Percentiles rank a stretch among this genome's conserved stretches.
Evolutionary conservation across 192 early-diverging fungal species (phyloP).

Genomic region (Paraglomus brasilianum): DNA sequence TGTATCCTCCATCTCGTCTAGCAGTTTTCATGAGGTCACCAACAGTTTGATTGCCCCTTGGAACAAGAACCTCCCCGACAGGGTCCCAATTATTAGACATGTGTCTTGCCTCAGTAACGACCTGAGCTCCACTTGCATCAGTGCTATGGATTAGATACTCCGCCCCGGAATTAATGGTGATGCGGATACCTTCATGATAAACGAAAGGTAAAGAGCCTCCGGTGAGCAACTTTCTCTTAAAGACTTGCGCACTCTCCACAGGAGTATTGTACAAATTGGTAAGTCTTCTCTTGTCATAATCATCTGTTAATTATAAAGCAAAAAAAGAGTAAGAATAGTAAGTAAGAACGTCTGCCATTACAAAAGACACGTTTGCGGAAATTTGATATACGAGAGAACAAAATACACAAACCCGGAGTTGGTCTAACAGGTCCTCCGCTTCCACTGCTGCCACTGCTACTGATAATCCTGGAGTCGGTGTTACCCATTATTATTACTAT

Average conservation of each 20-base stretch:
- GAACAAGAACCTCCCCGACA: not conserved
- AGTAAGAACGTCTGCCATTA: not conserved
- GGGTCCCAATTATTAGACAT: slow-evolving; percentile 3
- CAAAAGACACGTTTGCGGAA: not conserved
- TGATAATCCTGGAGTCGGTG: not conserved
- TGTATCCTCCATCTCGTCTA: slow-evolving; percentile 12
- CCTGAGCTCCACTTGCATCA: slow-evolving; percentile 2
- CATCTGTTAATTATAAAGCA: not conserved
- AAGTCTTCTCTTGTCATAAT: not conserved
- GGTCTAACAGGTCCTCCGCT: not conserved
- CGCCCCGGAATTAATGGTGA: not conserved
- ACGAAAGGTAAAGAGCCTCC: not conserved
- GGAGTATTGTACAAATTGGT: not conserved
- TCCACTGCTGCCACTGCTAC: not conserved
- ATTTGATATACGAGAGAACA: too few relatives aligned
- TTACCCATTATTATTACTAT: slow-evolving; percentile 10
- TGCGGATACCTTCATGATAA: not conserved
- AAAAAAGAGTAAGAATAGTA: not conserved
- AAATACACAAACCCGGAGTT: not conserved
- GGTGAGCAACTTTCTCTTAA: not conserved
- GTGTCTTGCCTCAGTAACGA: slow-evolving; percentile 22
- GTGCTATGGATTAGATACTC: slow-evolving; percentile 12
- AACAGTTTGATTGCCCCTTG: slow-evolving; percentile 4
- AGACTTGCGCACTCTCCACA: not conserved
- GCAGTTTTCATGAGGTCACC: slow-evolving; percentile 3